Percentiles rank a stretch among this genome's conserved stretches.
phyloP scores from a whole-genome alignment of 176 grass and related monocot species.

The Ananas comosus region DNA sequence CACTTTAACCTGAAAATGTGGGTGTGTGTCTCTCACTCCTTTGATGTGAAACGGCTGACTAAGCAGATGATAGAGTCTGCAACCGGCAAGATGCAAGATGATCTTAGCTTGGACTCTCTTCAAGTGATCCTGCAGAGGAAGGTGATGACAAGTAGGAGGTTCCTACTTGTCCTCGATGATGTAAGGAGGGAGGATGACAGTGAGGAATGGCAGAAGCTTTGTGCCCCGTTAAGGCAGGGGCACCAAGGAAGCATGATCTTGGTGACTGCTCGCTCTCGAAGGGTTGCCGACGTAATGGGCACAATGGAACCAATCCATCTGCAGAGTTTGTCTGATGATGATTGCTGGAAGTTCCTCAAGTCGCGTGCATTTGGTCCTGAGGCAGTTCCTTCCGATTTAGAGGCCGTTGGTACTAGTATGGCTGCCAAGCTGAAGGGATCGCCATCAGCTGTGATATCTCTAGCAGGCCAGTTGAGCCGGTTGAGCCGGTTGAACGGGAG shows the following conservation, averaged over 20 bases:
- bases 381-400: slow-evolving; percentile 12
- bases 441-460: slow-evolving; percentile 42
- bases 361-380: slow-evolving; percentile 28
- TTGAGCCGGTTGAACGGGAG: no score
- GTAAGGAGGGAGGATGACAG: slow-evolving; percentile 33
- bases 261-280: slow-evolving; percentile 29
- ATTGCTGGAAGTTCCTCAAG: slow-evolving; percentile 21
- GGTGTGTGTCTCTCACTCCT: slow-evolving; percentile 30
- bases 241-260: slow-evolving; percentile 47
- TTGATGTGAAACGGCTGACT: slow-evolving; percentile 27
- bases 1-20: slow-evolving; percentile 30
- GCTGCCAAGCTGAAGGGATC: slow-evolving; percentile 30
- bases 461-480: slow-evolving; percentile 33
- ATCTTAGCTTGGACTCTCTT: slow-evolving; percentile 21
- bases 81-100: background rate
- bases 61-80: slow-evolving; percentile 37
- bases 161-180: slow-evolving; percentile 49
- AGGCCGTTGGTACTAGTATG: slow-evolving; percentile 30
- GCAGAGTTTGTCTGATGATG: slow-evolving; percentile 13
- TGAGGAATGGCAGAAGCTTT: slow-evolving; percentile 23
- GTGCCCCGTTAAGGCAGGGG: slow-evolving; percentile 20
- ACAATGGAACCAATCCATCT: slow-evolving; percentile 16
- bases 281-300: slow-evolving; percentile 30
- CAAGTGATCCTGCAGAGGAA: slow-evolving; percentile 14
- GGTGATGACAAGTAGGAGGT: slow-evolving; percentile 20